A percentile compares a stretch with the other conserved stretches of the same genome.
Evolutionary conservation across 352 stramenopile species (phyloP).

Genomic region (Globisporangium parvum): DNA sequence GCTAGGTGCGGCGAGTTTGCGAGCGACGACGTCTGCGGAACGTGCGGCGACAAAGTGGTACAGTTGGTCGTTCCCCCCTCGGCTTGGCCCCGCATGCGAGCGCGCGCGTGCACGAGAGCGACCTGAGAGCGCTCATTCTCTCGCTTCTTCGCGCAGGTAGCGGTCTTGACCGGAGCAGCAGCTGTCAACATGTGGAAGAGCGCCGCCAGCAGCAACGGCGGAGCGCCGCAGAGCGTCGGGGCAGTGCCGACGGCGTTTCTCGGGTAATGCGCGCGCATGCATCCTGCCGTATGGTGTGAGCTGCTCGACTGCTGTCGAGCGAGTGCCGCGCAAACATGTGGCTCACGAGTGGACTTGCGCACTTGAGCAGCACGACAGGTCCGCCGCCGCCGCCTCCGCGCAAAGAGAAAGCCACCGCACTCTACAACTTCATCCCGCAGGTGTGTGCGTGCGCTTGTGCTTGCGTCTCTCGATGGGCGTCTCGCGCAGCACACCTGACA

Average conservation of each 20-base stretch:
- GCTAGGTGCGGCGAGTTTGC: constrained; percentile 58
- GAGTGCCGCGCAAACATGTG: no score
- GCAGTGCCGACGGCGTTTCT: constrained; percentile 67
- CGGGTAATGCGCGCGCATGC: constrained; percentile 5
- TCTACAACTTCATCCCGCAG: constrained; percentile 77
- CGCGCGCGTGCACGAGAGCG: background rate
- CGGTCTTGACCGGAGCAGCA: constrained; percentile 16
- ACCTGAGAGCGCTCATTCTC: background rate
- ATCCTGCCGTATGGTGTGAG: background rate
- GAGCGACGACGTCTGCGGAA: constrained; percentile 37
- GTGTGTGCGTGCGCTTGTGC: constrained; percentile 4
- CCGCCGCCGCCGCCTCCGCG: constrained; percentile 16
- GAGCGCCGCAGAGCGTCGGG: constrained; percentile 27
- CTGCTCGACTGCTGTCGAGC: background rate
- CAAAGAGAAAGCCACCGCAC: constrained; percentile 63
- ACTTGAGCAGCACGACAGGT: constrained; percentile 3
- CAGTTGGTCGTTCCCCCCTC: background rate
- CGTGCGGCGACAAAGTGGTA: constrained; percentile 63
- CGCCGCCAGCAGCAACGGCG: constrained; percentile 15
- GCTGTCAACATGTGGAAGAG: constrained; percentile 44
- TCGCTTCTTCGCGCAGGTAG: constrained; percentile 18
- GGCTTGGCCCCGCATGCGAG: background rate
- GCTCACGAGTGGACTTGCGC: background rate
- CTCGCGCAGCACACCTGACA: background rate
- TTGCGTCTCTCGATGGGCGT: background rate